These are phyloP conservation scores for Chlorella variabilis DNA, from an alignment of 163 green algal species.

Conservation along the genomic window DNA sequence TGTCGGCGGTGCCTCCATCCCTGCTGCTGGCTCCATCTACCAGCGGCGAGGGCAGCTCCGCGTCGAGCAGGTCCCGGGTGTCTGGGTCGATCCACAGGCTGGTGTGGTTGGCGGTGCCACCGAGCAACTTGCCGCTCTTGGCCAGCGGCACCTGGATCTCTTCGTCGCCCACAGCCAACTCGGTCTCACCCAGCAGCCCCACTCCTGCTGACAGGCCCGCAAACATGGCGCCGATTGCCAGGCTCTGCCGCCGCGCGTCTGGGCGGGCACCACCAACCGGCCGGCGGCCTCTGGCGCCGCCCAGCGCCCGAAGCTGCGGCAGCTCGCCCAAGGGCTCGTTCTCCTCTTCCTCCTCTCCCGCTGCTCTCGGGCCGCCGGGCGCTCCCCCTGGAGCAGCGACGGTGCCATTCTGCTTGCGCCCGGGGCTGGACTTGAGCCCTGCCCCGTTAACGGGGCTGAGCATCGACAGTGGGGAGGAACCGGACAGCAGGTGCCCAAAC, in stretches of 20 bases:
- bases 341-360: not conserved
- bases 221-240: slow-evolving; percentile 28
- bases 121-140: slow-evolving; percentile 28
- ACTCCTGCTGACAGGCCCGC: not conserved
- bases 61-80: slow-evolving; percentile 15
- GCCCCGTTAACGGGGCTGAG: slow-evolving; percentile 1
- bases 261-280: not conserved
- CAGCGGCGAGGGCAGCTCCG: slow-evolving; percentile 19
- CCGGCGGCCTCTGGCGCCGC: too few species aligned
- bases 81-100: slow-evolving; percentile 26
- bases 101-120: slow-evolving; percentile 26
- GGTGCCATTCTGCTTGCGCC: not conserved
- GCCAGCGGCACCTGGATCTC: slow-evolving; percentile 41
- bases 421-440: too few species aligned
- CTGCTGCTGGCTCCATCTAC: not conserved
- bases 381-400: too few species aligned
- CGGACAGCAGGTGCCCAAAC: not conserved
- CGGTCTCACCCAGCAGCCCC: slow-evolving; percentile 31
- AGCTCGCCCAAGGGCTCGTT: slow-evolving; percentile 15
- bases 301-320: slow-evolving; percentile 1
- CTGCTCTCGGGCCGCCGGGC: not conserved
- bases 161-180: slow-evolving; percentile 41
- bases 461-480: slow-evolving; percentile 24
- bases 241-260: slow-evolving; percentile 32
- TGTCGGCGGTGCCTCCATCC: not conserved